phyloP scores from a whole-genome alignment of 345 rosid species.

The Bruguiera gymnorhiza region DNA sequence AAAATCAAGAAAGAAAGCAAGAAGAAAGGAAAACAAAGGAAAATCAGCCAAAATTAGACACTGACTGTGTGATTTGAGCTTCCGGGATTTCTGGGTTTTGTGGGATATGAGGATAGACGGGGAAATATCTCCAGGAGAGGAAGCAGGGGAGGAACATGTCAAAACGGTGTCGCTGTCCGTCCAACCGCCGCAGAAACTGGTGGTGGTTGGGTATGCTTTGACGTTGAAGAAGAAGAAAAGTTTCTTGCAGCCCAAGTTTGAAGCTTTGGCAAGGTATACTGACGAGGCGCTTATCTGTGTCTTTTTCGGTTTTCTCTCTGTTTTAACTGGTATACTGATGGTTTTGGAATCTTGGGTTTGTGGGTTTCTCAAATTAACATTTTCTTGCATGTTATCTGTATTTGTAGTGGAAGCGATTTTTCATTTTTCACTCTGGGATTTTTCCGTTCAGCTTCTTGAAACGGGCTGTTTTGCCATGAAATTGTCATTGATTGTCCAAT shows the following conservation, averaged over 20 bases:
- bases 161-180: conserved; percentile 12
- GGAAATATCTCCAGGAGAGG: conserved; percentile 27
- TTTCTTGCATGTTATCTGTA: neutral
- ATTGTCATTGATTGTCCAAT: neutral
- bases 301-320: neutral
- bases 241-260: conserved; percentile 86
- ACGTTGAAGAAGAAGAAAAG: conserved; percentile 88
- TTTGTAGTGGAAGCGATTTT: neutral
- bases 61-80: neutral
- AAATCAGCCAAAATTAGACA: neutral
- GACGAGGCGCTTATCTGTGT: neutral
- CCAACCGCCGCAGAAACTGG: conserved; percentile 37
- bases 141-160: conserved; percentile 24
- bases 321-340: neutral
- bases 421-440: neutral
- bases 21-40: neutral
- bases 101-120: conserved; percentile 52
- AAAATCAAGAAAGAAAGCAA: neutral
- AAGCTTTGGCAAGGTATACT: conserved; percentile 59
- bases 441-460: conserved; percentile 6
- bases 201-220: conserved; percentile 81
- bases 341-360: neutral
- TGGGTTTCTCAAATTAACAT: neutral
- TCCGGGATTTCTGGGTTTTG: conserved; percentile 8
- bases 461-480: conserved; percentile 12